These are phyloP conservation scores for Phaeosphaeriaceae sp. DNA, from an alignment of 2,329 filamentous ascomycete species.

Conservation along the genomic window DNA sequence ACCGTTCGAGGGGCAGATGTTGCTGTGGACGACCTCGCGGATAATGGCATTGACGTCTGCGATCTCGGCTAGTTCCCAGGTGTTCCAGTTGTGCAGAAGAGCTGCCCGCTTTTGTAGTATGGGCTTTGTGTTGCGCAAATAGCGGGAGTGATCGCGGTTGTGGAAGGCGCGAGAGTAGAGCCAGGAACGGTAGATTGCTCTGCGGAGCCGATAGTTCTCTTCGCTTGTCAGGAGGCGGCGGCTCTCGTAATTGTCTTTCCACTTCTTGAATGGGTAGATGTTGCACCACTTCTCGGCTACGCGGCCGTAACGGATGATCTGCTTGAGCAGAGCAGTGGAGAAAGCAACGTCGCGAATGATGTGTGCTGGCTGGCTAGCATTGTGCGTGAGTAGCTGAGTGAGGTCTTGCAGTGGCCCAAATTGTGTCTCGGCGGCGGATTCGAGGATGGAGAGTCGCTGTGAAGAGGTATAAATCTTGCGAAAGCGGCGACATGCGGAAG, in stretches of 20 bases:
- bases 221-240: conserved; percentile 59
- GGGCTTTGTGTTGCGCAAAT: conserved; percentile 55
- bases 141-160: conserved; percentile 58
- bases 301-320: conserved; percentile 61
- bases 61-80: conserved; percentile 63
- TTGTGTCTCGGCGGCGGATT: conserved; percentile 60
- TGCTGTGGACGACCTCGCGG: conserved; percentile 62
- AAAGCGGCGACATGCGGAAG: conserved; percentile 63
- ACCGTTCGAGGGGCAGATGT: conserved; percentile 68
- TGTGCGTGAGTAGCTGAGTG: conserved; percentile 66
- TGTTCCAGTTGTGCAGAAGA: conserved; percentile 66
- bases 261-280: conserved; percentile 70
- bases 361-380: conserved; percentile 65
- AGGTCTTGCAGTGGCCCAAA: conserved; percentile 66
- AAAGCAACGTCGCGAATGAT: conserved; percentile 60
- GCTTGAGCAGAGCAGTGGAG: conserved; percentile 62
- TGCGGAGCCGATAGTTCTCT: conserved; percentile 61
- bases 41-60: conserved; percentile 65
- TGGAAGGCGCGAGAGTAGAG: conserved; percentile 67
- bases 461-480: conserved; percentile 60
- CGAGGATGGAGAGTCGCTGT: conserved; percentile 62
- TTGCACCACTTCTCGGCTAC: conserved; percentile 65
- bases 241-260: conserved; percentile 64
- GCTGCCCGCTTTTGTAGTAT: conserved; percentile 60
- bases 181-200: conserved; percentile 68